phyloP scores from a whole-genome alignment of 148 eudicot species.

The Rhododendron kiyosumense region DNA sequence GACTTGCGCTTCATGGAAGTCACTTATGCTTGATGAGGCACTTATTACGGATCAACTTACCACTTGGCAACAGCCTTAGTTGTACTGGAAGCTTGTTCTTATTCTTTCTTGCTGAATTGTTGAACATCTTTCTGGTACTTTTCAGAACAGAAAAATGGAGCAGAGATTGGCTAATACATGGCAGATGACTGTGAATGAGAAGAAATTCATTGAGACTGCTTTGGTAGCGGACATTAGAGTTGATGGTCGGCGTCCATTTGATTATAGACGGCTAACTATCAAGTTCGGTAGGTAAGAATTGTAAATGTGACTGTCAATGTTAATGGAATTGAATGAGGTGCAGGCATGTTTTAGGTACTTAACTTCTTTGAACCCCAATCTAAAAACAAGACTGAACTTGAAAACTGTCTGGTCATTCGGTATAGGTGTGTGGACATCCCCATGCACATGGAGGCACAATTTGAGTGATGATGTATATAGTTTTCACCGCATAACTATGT shows the following conservation, averaged over 20 bases:
- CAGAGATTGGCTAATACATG: slow-evolving; percentile 72
- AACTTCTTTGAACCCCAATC: not conserved
- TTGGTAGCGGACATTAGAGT: slow-evolving; percentile 62
- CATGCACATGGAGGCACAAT: not conserved
- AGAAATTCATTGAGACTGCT: slow-evolving; percentile 75
- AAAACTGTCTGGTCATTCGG: not conserved
- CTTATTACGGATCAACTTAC: not conserved
- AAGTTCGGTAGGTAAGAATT: slow-evolving; percentile 73
- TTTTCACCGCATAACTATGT: not conserved
- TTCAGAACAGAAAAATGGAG: slow-evolving; percentile 41
- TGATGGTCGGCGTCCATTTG: slow-evolving; percentile 83
- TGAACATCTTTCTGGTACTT: not conserved
- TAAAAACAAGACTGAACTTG: not conserved
- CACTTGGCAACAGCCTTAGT: not conserved
- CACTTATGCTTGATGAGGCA: not conserved
- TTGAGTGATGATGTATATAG: not conserved
- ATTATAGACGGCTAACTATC: slow-evolving; percentile 64
- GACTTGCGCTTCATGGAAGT: not conserved
- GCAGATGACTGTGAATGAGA: slow-evolving; percentile 81
- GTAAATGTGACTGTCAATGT: not conserved
- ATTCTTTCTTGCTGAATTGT: not conserved
- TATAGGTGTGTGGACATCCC: not conserved
- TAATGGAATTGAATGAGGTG: not conserved
- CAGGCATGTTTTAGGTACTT: not conserved
- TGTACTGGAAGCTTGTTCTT: not conserved